Conservation (phyloP, 768 basidiomycete species). For the Xanthoconium purpureum region DNA sequence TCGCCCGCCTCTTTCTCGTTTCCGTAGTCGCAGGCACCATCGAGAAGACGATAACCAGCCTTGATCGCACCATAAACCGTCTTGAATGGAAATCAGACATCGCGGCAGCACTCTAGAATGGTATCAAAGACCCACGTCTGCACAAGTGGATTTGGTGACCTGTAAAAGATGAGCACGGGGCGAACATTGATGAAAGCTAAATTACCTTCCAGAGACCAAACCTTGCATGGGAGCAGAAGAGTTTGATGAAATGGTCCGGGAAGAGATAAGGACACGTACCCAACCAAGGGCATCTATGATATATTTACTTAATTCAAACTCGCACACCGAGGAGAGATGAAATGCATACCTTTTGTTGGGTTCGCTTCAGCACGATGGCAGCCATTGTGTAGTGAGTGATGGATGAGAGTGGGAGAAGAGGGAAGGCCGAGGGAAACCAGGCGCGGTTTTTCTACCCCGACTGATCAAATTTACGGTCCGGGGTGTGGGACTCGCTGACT, state of each 20-base stretch:
- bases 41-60: constrained; percentile 81
- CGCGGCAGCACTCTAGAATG: neutral
- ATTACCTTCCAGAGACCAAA: constrained; percentile 71
- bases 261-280: constrained; percentile 37
- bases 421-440: neutral
- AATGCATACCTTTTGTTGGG: constrained; percentile 50
- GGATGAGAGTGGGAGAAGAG: constrained; percentile 1
- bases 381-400: constrained; percentile 39
- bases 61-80: constrained; percentile 86
- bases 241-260: neutral
- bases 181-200: neutral
- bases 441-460: neutral
- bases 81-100: constrained; percentile 33
- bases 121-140: constrained; percentile 43
- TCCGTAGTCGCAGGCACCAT: constrained; percentile 84
- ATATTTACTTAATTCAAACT: neutral
- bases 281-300: constrained; percentile 67
- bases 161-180: constrained; percentile 23
- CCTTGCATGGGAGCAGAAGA: constrained; percentile 34
- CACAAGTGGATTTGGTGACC: constrained; percentile 59
- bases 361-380: constrained; percentile 53
- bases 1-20: constrained; percentile 85
- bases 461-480: constrained; percentile 10
- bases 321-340: neutral
- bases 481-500: neutral